Percentiles rank a stretch among this genome's conserved stretches.
These are phyloP conservation scores for Globisporangium camurandrum DNA, from an alignment of 352 stramenopile genomes.

Conservation along the genomic window DNA sequence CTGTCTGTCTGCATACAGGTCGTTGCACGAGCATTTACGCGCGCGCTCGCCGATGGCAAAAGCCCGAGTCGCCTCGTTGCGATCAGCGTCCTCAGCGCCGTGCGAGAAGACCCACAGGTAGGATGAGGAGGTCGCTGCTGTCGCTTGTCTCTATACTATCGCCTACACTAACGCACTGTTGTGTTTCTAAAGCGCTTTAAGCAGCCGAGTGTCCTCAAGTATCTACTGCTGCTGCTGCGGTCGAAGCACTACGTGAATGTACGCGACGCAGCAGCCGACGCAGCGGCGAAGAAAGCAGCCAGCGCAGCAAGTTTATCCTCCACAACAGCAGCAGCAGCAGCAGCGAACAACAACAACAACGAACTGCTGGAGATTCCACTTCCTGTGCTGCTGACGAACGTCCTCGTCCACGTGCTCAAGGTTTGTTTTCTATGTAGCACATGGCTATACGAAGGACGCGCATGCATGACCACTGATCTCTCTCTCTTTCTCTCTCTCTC, in stretches of 20 bases:
- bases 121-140: neutral
- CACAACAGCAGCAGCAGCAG: constrained; percentile 2
- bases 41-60: constrained; percentile 49
- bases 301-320: constrained; percentile 1
- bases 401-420: constrained; percentile 65
- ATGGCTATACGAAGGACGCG: neutral
- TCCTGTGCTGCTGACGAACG: constrained; percentile 63
- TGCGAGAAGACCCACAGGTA: constrained; percentile 48
- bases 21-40: constrained; percentile 37
- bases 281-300: constrained; percentile 18
- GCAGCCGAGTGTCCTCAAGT: constrained; percentile 58
- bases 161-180: neutral
- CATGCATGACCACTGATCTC: neutral
- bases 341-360: constrained; percentile 24
- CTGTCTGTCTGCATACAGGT: constrained; percentile 16
- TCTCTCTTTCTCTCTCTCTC: neutral
- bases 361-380: constrained; percentile 51
- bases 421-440: constrained; percentile 6
- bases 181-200: constrained; percentile 29
- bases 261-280: constrained; percentile 20
- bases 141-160: too few relatives aligned
- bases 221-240: constrained; percentile 65
- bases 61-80: constrained; percentile 47
- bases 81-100: constrained; percentile 47
- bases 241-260: constrained; percentile 69